These are phyloP conservation scores for Aspergillus wentii DNA, from an alignment of 495 filamentous ascomycete species.

Conservation along the genomic window DNA sequence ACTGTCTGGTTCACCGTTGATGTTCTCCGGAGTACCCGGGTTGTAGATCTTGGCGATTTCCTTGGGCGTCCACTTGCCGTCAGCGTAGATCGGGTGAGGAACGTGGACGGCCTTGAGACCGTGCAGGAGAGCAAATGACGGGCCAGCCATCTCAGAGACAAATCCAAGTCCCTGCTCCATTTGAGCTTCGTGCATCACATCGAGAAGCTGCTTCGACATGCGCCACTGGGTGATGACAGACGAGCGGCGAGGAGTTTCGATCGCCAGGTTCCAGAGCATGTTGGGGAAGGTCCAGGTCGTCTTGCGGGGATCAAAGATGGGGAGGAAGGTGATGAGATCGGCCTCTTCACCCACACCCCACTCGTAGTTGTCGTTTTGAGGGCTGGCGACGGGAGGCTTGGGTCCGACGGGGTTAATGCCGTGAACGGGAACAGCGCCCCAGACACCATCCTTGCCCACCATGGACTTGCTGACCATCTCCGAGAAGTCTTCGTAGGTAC, in stretches of 20 bases:
- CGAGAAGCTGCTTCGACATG: conserved; percentile 53
- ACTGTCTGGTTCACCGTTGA: conserved; percentile 12
- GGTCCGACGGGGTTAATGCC: conserved; percentile 55
- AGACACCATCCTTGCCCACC: conserved; percentile 44
- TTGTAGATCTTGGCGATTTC: conserved; percentile 61
- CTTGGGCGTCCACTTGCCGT: conserved; percentile 51
- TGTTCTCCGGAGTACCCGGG: conserved; percentile 23
- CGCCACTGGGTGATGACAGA: conserved; percentile 60
- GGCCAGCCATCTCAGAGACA: conserved; percentile 61
- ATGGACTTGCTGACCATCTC: conserved; percentile 40
- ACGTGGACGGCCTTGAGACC: conserved; percentile 49
- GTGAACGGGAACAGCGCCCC: conserved; percentile 52
- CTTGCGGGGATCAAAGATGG: conserved; percentile 60
- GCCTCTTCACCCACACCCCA: conserved; percentile 74
- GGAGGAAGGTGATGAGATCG: conserved; percentile 64
- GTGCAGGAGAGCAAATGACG: conserved; percentile 59
- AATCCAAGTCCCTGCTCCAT: conserved; percentile 55
- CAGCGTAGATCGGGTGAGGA: conserved; percentile 61
- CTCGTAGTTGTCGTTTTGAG: conserved; percentile 55
- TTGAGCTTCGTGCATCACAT: conserved; percentile 62
- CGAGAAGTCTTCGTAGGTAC: conserved; percentile 50
- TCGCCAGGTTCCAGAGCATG: conserved; percentile 51
- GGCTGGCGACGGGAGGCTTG: conserved; percentile 44
- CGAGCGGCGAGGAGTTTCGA: conserved; percentile 54
- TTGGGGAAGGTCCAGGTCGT: conserved; percentile 56